Evolutionary conservation across 169 alveolate genomes (phyloP), one percentile per base, ranked within the genome.

Genomic region (Plasmodium vinckei): DNA sequence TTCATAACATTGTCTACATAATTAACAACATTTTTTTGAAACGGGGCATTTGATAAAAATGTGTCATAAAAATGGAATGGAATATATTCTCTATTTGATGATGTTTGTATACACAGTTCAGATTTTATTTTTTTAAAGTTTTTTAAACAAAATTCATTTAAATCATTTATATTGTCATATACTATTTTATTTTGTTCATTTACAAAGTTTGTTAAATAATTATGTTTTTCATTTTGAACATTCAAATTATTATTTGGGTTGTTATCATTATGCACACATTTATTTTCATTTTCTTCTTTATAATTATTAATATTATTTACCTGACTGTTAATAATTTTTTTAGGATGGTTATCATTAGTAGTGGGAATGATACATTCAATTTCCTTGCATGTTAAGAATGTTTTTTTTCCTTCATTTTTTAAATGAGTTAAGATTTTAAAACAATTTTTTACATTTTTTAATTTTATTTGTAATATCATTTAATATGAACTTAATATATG

Each of bases 81-180:
- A 15, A 79, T 72, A 53, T 79, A 79, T 79, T 79, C 89, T 64
- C 89, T 79, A 25, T 64, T 67, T 25, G 89, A 79, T 42, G 89
- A 79, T 3, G 89, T 79, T 25, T 19, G 15, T 79, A 79, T 79
- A 33, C 27, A 10, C 12, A 79, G 17, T 21, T 79, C 89, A 42
- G 57, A 64, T 67, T 60, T 67, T 7, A 65, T 6, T 46, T 79
- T 79, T 51, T 60, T 79, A 49, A 79, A 79, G 21, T 33, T 25
- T 63, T 46, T 68, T 44, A 65, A 56, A 25, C 89, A 79, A 13
- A 53, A 54, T 57, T 25, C 65, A 60, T 42, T 53, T 59, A 79
- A 21, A 60, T 64, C 89, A 7, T 64, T 49, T 10, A 69, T 25
- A 67, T 79, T 49, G 21, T 64, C 64, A 60, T 79, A 79, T n/a